A percentile compares a stretch with the other conserved stretches of the same genome.
Conservation (phyloP, 352 stramenopile species). For the Halophytophthora batemanensis region DNA sequence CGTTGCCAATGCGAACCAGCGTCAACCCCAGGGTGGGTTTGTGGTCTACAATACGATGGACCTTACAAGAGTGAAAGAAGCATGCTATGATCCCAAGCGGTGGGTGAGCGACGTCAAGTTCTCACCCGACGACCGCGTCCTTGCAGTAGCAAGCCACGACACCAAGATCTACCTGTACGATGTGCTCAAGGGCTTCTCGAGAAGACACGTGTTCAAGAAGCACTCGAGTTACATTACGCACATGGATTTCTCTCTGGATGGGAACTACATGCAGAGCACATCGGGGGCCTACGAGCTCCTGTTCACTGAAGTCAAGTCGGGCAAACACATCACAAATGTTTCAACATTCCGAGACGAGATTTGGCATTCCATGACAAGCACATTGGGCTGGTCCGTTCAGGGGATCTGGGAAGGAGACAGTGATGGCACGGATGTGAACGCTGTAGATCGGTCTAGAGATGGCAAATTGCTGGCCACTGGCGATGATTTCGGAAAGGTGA, state of each 20-base stretch:
- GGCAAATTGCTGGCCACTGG: slow-evolving; percentile 64
- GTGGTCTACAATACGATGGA: slow-evolving; percentile 55
- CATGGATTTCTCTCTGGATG: slow-evolving; percentile 73
- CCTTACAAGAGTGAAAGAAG: slow-evolving; percentile 39
- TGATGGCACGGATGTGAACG: slow-evolving; percentile 83
- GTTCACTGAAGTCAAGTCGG: slow-evolving; percentile 82
- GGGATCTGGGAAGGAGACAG: slow-evolving; percentile 80
- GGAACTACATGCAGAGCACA: slow-evolving; percentile 60
- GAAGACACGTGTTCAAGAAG: slow-evolving; percentile 71
- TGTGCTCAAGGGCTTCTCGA: slow-evolving; percentile 62
- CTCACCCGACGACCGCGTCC: slow-evolving; percentile 47
- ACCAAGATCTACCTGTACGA: slow-evolving; percentile 76
- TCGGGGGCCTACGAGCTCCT: slow-evolving; percentile 88
- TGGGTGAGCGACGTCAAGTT: slow-evolving; percentile 78
- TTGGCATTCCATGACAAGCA: slow-evolving; percentile 89
- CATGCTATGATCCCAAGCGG: slow-evolving; percentile 58
- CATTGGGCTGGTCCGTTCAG: slow-evolving; percentile 89
- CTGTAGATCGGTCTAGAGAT: slow-evolving; percentile 64
- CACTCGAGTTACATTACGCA: slow-evolving; percentile 80
- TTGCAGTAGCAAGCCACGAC: slow-evolving; percentile 73
- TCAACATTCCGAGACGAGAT: slow-evolving; percentile 80
- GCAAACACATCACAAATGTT: slow-evolving; percentile 69
- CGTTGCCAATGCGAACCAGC: slow-evolving; percentile 12
- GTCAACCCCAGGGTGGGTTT: slow-evolving; percentile 43
- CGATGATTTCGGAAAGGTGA: slow-evolving; percentile 84